Conservation (phyloP, 495 filamentous ascomycete species). For the Staphylotrichum longicolle region DNA sequence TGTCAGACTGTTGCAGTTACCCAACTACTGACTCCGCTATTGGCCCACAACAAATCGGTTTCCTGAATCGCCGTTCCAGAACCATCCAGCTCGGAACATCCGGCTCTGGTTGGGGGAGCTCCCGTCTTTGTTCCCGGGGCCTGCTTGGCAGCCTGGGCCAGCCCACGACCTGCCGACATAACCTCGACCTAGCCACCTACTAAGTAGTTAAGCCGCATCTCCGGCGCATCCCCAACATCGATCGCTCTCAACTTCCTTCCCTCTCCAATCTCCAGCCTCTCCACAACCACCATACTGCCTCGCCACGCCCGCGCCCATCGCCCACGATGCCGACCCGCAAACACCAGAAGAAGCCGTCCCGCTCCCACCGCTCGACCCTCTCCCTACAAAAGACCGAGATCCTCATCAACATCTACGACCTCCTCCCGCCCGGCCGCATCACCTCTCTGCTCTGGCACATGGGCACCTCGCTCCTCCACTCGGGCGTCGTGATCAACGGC, state of each 20-base stretch:
- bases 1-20: not conserved
- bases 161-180: too few species aligned
- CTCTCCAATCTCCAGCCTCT: too few species aligned
- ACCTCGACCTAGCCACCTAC: not conserved
- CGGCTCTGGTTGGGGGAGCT: not conserved
- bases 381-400: constrained; percentile 67
- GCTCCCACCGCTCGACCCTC: constrained; percentile 55
- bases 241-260: not conserved
- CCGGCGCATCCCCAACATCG: not conserved
- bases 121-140: constrained; percentile 7
- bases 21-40: not conserved
- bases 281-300: not conserved
- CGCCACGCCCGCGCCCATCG: not conserved
- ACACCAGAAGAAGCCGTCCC: constrained; percentile 39
- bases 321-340: constrained; percentile 20
- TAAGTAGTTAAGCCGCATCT: not conserved
- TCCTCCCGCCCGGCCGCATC: constrained; percentile 57
- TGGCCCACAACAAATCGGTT: not conserved
- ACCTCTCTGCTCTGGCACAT: constrained; percentile 68
- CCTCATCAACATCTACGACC: constrained; percentile 75
- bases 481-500: constrained; percentile 72
- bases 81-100: not conserved
- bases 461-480: constrained; percentile 70
- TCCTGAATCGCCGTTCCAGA: too few species aligned
- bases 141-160: constrained; percentile 1